Conservation (phyloP, 2,329 filamentous ascomycete genomes). For the Scedosporium boydii region DNA sequence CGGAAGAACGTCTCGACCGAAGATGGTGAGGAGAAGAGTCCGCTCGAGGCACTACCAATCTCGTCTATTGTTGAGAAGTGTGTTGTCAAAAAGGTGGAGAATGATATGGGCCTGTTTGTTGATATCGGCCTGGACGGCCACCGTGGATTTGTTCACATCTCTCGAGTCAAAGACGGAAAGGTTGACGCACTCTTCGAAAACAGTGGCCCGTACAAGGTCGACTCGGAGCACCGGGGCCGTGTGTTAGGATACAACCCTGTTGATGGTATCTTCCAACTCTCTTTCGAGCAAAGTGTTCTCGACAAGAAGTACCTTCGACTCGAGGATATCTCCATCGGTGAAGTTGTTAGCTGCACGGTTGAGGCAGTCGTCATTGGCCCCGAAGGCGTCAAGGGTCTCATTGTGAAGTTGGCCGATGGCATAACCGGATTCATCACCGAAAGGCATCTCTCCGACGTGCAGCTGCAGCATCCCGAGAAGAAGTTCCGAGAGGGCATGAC, state of each 20-base stretch:
- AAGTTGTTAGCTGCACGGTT: slow-evolving; percentile 70
- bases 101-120: slow-evolving; percentile 72
- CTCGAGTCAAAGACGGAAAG: slow-evolving; percentile 80
- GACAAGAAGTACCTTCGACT: slow-evolving; percentile 86
- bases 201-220: slow-evolving; percentile 69
- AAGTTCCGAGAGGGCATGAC: slow-evolving; percentile 84
- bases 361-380: slow-evolving; percentile 75
- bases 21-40: slow-evolving; percentile 34
- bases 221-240: slow-evolving; percentile 69
- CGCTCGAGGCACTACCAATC: slow-evolving; percentile 53
- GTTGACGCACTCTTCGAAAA: slow-evolving; percentile 72
- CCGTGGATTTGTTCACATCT: slow-evolving; percentile 90
- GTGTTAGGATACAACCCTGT: slow-evolving; percentile 80
- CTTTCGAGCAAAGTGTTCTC: slow-evolving; percentile 71
- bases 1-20: slow-evolving; percentile 28
- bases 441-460: slow-evolving; percentile 79
- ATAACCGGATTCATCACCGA: slow-evolving; percentile 84
- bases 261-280: slow-evolving; percentile 78
- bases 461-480: slow-evolving; percentile 85
- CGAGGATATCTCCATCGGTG: slow-evolving; percentile 77
- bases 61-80: slow-evolving; percentile 71
- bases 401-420: slow-evolving; percentile 76
- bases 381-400: slow-evolving; percentile 68
- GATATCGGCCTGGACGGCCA: slow-evolving; percentile 55
- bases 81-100: slow-evolving; percentile 70